Evolutionary conservation across 2,329 filamentous ascomycete species (phyloP).

Genomic region (Sordariomycetes sp.): DNA sequence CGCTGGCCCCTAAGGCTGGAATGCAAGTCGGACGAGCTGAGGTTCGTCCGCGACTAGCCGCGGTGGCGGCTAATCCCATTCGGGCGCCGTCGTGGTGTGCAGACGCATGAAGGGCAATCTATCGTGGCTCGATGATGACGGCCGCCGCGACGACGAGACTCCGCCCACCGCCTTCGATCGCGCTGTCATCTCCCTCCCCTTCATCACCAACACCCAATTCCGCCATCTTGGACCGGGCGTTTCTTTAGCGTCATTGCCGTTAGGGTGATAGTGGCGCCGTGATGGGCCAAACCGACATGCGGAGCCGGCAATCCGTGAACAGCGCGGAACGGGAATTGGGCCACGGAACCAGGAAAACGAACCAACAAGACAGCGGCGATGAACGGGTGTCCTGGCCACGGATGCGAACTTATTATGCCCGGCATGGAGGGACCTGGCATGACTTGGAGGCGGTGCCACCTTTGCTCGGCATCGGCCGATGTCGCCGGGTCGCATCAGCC

Average conservation of each 20-base stretch:
- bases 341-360: not conserved
- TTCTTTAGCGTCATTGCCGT: not conserved
- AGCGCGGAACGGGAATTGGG: not conserved
- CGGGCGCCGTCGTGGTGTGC: not conserved
- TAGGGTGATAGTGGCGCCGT: not conserved
- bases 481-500: slow-evolving; percentile 17
- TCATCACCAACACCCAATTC: not conserved
- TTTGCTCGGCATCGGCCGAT: slow-evolving; percentile 18
- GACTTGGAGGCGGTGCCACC: not conserved
- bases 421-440: not conserved
- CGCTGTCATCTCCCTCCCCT: not conserved
- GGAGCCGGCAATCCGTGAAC: not conserved
- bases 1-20: not conserved
- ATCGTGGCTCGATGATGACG: slow-evolving; percentile 2
- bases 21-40: not conserved
- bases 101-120: not conserved
- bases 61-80: too few relatives aligned
- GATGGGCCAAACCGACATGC: not conserved
- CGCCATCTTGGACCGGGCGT: not conserved
- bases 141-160: not conserved
- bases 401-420: not conserved
- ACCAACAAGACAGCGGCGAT: not conserved
- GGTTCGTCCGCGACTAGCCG: not conserved
- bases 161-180: not conserved
- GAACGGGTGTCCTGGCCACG: not conserved